A percentile compares a stretch with the other conserved stretches of the same genome.
phyloP scores from a whole-genome alignment of 805 yeast genomes.

The Suhomyces prunicola region DNA sequence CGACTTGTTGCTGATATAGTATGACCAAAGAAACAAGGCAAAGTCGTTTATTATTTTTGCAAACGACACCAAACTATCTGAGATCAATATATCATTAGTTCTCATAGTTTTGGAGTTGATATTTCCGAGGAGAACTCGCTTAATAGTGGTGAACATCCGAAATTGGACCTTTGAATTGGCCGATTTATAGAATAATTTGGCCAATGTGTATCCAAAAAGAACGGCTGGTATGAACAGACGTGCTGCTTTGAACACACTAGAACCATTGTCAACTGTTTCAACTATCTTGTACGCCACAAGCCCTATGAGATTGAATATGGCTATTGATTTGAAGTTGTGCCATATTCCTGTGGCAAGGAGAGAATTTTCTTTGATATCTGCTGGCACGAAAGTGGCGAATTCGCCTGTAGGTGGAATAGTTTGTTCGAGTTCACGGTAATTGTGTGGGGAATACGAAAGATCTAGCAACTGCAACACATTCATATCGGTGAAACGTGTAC shows the following conservation, averaged over 20 bases:
- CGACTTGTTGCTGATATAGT: conserved; percentile 28
- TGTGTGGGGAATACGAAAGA: conserved; percentile 38
- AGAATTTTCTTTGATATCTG: conserved; percentile 29
- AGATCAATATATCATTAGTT: conserved; percentile 74
- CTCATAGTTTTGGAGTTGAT: conserved; percentile 56
- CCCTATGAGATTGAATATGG: conserved; percentile 22
- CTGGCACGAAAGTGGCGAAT: conserved; percentile 26
- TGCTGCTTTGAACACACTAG: conserved; percentile 2
- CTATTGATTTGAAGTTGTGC: conserved; percentile 25
- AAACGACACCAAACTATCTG: conserved; percentile 85
- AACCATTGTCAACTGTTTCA: neutral
- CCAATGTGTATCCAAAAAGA: conserved; percentile 11
- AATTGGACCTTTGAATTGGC: conserved; percentile 32
- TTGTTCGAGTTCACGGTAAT: conserved; percentile 24
- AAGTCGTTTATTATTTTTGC: conserved; percentile 73
- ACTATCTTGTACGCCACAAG: conserved; percentile 18
- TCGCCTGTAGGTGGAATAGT: conserved; percentile 26
- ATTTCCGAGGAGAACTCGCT: conserved; percentile 54
- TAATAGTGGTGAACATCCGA: conserved; percentile 48
- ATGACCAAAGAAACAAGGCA: conserved; percentile 49
- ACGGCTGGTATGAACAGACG: conserved; percentile 30
- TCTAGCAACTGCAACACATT: conserved; percentile 46
- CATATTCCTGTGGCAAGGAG: conserved; percentile 34
- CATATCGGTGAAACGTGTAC: conserved; percentile 33
- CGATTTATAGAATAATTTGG: conserved; percentile 33